These are phyloP conservation scores for Phytopythium vexans DNA, from an alignment of 352 stramenopile species.

Conservation along the genomic window DNA sequence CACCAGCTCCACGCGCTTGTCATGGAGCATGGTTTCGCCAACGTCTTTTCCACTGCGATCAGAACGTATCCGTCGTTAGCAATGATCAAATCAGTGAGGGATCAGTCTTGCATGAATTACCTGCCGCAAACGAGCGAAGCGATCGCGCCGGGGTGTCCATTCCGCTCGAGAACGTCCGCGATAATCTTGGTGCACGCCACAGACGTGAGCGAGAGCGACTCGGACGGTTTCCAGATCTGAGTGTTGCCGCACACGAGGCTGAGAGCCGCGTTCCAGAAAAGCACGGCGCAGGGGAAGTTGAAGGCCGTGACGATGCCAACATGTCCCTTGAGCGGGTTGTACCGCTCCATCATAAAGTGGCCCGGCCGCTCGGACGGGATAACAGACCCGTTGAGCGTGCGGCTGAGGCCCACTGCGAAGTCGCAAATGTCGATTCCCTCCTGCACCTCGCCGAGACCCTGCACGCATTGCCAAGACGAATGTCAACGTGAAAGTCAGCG, in stretches of 20 bases:
- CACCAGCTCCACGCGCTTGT: constrained; percentile 87
- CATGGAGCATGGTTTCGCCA: constrained; percentile 80
- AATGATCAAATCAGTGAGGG: not conserved
- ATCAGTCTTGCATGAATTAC: constrained; percentile 12
- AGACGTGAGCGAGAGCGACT: constrained; percentile 86
- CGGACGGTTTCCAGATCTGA: constrained; percentile 90
- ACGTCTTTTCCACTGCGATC: constrained; percentile 59
- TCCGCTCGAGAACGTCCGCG: constrained; percentile 83
- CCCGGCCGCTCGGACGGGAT: constrained; percentile 89
- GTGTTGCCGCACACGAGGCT: constrained; percentile 91
- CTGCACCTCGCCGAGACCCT: constrained; percentile 91
- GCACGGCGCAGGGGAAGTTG: constrained; percentile 91
- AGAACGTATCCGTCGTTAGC: not conserved
- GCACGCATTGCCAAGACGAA: not conserved
- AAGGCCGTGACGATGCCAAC: constrained; percentile 93
- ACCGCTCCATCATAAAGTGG: constrained; percentile 94
- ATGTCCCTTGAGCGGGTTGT: constrained; percentile 91
- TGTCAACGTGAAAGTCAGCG: not conserved
- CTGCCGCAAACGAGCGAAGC: constrained; percentile 80
- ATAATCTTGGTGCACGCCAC: constrained; percentile 92
- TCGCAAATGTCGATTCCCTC: constrained; percentile 95
- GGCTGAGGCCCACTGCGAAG: constrained; percentile 90
- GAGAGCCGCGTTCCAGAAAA: constrained; percentile 91
- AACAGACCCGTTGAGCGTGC: constrained; percentile 84
- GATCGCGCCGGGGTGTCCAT: constrained; percentile 80